Percentiles rank a stretch among this genome's conserved stretches.
phyloP scores from a whole-genome alignment of 345 rosid genomes.

The Pistacia vera region DNA sequence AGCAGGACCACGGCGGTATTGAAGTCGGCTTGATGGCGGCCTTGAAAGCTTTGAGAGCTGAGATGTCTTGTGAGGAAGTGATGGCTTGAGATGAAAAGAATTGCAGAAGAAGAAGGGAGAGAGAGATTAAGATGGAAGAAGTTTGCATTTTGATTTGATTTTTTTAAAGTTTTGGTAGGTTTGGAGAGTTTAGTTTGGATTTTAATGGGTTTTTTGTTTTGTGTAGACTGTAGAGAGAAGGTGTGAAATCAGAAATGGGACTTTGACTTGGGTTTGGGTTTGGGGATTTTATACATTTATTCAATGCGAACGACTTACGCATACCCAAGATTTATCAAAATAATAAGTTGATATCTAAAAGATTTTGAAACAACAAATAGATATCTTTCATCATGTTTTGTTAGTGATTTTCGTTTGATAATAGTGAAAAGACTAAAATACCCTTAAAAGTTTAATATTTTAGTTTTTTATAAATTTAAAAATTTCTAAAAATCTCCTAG shows the following conservation, averaged over 20 bases:
- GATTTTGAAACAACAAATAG: too few species aligned
- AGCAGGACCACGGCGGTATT: constrained; percentile 61
- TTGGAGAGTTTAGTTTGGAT: not conserved
- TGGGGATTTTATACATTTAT: too few species aligned
- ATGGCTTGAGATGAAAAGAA: constrained; percentile 25
- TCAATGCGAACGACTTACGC: too few species aligned
- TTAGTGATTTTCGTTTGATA: too few species aligned
- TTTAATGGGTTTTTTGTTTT: not conserved
- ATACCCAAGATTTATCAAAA: too few species aligned
- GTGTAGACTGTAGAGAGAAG: not conserved
- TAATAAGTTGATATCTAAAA: too few species aligned
- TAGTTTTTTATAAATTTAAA: too few species aligned
- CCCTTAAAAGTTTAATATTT: too few species aligned
- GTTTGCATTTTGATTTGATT: not conserved
- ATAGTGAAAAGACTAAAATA: too few species aligned
- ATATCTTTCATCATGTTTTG: too few species aligned
- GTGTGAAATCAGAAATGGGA: not conserved
- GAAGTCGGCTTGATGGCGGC: constrained; percentile 55
- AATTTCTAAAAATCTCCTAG: too few species aligned
- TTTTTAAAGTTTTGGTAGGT: not conserved
- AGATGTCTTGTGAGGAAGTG: constrained; percentile 50
- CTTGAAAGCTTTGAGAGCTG: constrained; percentile 65
- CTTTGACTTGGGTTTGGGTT: not conserved
- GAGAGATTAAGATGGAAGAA: not conserved
- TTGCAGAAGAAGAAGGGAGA: not conserved